phyloP scores from a whole-genome alignment of 306 rosid genomes.

The Sesbania bispinosa region DNA sequence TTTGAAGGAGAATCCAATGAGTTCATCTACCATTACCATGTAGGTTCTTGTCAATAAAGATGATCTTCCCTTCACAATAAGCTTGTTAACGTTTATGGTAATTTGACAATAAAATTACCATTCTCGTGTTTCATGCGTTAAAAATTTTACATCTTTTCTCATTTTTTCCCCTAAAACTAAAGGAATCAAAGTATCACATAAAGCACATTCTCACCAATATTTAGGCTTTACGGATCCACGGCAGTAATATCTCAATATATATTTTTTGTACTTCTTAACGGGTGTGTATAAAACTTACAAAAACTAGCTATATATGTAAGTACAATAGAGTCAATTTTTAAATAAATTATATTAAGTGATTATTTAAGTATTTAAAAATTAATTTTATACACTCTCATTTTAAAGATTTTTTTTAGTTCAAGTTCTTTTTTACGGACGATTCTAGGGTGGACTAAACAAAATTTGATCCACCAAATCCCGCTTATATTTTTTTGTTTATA shows the following conservation, averaged over 20 bases:
- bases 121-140: constrained; percentile 6
- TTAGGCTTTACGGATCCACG: not conserved
- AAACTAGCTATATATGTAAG: not conserved
- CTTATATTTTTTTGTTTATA: no score
- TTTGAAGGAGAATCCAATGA: not conserved
- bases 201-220: constrained; percentile 11
- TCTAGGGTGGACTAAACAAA: no score
- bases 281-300: not conserved
- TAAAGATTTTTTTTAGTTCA: no score
- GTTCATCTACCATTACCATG: not conserved
- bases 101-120: constrained; percentile 2
- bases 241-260: no score
- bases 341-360: not conserved
- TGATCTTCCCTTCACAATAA: constrained; percentile 19
- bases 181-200: not conserved
- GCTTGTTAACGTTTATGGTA: not conserved
- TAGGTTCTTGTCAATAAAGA: not conserved
- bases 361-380: not conserved
- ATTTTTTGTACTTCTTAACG: not conserved
- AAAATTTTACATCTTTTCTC: not conserved
- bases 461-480: no score
- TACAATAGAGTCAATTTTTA: not conserved
- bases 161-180: not conserved
- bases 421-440: no score
- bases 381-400: no score